Evolutionary conservation across 2,329 filamentous ascomycete genomes (phyloP).

Genomic region (Biscogniauxia marginata): DNA sequence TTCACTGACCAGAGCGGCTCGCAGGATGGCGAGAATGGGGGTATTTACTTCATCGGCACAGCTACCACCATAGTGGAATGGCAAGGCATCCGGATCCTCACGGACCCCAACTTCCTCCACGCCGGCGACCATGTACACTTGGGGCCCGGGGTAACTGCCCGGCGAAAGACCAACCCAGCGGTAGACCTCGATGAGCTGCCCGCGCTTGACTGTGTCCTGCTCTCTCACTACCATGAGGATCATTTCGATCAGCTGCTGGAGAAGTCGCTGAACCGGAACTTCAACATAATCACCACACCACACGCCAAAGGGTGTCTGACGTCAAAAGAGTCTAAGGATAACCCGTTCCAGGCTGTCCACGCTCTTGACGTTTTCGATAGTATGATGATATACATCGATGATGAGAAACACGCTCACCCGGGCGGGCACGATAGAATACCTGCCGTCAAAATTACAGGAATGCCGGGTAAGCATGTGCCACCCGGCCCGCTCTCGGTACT

Average conservation of each 20-base stretch:
- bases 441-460: slow-evolving; percentile 56
- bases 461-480: slow-evolving; percentile 64
- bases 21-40: slow-evolving; percentile 36
- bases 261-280: slow-evolving; percentile 40
- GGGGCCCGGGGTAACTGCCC: slow-evolving; percentile 58
- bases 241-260: slow-evolving; percentile 43
- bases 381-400: slow-evolving; percentile 39
- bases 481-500: slow-evolving; percentile 38
- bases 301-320: slow-evolving; percentile 57
- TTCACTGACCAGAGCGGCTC: slow-evolving; percentile 25
- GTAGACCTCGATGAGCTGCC: slow-evolving; percentile 60
- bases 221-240: slow-evolving; percentile 63
- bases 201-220: slow-evolving; percentile 55
- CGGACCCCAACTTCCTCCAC: slow-evolving; percentile 65
- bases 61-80: slow-evolving; percentile 57
- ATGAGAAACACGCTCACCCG: slow-evolving; percentile 3
- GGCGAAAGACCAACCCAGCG: slow-evolving; percentile 56
- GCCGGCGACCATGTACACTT: slow-evolving; percentile 65
- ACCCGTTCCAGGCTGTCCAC: slow-evolving; percentile 54
- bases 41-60: slow-evolving; percentile 54
- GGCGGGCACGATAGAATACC: slow-evolving; percentile 38
- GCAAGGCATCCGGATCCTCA: slow-evolving; percentile 52
- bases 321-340: slow-evolving; percentile 35
- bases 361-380: slow-evolving; percentile 57
- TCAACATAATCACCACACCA: slow-evolving; percentile 63